Conservation (phyloP, 169 alveolate genomes). For the Eimeria brunetti region DNA sequence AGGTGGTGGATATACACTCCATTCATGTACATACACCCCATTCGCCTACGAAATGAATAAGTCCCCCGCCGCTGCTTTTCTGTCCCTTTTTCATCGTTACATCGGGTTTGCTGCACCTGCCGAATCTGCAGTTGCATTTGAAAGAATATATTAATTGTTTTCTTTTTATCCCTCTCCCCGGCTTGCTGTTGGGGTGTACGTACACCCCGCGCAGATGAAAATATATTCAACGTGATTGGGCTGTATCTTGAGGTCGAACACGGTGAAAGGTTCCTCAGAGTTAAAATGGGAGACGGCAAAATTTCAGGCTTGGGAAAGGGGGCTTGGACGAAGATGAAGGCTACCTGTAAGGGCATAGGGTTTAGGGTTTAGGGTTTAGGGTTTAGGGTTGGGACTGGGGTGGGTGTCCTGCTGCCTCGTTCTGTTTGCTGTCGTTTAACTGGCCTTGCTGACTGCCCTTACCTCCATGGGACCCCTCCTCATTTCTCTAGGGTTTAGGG, state of each 20-base stretch:
- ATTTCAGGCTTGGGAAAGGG: conserved; percentile 92
- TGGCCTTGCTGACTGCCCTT: background rate
- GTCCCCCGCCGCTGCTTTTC: no score
- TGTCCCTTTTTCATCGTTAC: no score
- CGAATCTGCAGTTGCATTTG: no score
- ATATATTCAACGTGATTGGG: conserved; percentile 84
- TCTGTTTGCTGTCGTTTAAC: no score
- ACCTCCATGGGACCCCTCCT: no score
- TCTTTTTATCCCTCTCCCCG: no score
- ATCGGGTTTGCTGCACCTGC: no score
- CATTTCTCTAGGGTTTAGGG: background rate
- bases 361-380: background rate
- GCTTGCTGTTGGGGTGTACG: conserved; percentile 4
- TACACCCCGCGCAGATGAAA: conserved; percentile 48
- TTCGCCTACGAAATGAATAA: no score
- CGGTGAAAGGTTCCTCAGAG: conserved; percentile 83
- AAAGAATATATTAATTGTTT: no score
- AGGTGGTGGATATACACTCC: no score
- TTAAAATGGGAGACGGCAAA: conserved; percentile 87
- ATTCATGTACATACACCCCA: no score
- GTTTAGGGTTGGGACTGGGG: background rate
- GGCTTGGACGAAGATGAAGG: conserved; percentile 89
- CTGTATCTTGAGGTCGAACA: conserved; percentile 84
- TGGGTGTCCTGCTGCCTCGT: no score
- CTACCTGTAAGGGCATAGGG: conserved; percentile 83